phyloP scores from a whole-genome alignment of 208 protist species.

The Wallacemonas collosoma region DNA sequence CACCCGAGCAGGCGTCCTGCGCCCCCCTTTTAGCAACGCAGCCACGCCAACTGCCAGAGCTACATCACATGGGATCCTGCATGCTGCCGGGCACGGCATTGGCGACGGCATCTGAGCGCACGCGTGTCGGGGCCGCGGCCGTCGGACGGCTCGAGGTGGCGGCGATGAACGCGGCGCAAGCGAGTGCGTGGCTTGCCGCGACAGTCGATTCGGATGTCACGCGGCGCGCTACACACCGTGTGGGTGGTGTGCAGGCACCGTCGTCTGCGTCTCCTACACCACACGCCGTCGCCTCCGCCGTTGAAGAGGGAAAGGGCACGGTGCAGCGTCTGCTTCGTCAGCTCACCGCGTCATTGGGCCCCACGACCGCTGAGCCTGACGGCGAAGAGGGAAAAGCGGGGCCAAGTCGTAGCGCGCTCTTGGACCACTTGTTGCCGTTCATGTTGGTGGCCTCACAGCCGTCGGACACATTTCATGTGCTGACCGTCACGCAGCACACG shows the following conservation, averaged over 20 bases:
- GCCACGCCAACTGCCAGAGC: slow-evolving; percentile 36
- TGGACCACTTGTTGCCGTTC: slow-evolving; percentile 17
- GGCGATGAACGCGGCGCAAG: slow-evolving; percentile 29
- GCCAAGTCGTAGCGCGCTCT: not conserved
- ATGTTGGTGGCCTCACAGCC: slow-evolving; percentile 31
- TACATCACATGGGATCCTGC: slow-evolving; percentile 31
- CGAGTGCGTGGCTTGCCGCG: not conserved
- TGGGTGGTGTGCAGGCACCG: too few species aligned
- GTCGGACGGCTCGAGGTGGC: slow-evolving; percentile 23
- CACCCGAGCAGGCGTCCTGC: too few species aligned
- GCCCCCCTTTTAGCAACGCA: slow-evolving; percentile 7
- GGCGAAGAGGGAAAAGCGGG: not conserved
- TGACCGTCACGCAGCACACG: slow-evolving; percentile 8
- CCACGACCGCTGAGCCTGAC: not conserved
- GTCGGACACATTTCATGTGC: slow-evolving; percentile 16
- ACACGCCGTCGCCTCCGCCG: too few species aligned
- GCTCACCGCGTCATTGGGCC: not conserved
- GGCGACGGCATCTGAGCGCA: not conserved
- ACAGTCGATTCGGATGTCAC: not conserved
- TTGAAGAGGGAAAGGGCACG: not conserved
- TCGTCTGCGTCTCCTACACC: too few species aligned
- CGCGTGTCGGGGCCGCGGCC: slow-evolving; percentile 5
- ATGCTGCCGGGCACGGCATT: slow-evolving; percentile 19
- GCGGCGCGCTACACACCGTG: too few species aligned
- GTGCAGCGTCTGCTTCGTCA: slow-evolving; percentile 3